Evolutionary conservation across 208 protist species (phyloP), one percentile per base, ranked within the genome.

Genomic region (Herpetomonas tarakana): DNA sequence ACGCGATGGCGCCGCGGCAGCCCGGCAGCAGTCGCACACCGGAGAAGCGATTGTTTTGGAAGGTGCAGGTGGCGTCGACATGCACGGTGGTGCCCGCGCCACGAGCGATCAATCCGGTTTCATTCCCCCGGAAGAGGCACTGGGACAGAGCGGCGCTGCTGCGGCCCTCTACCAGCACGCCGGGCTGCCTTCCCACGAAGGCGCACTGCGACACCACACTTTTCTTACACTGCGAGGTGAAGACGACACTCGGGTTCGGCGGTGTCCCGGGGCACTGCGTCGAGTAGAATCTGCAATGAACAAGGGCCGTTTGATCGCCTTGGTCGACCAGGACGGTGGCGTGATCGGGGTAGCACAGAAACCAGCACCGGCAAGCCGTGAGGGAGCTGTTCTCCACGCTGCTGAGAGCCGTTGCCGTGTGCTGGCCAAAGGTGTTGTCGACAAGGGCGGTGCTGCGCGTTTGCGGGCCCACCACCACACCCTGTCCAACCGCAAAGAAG

Each of bases 401-500:
- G 24, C n/a, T n/a, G 12, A 67, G 14, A 22, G 57, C 59, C 49
- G 45, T 4, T 14, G 70, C 22, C 11, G 35, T 25, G 28, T 58
- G 57, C 65, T 71, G 65, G 7, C 41, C 47, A 21, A 65, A 39
- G 21, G 12, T 41, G 52, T 41, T 35, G 14, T 62, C 65, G 0
- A 35, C 56, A n/a, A 44, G 29, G 21, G 19, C 6, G 11, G 19
- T 18, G 16, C 19, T 4, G 3, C 16, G 9, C 16, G 44, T 24
- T 11, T 49, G 3, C 3, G 44, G 44, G 44, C 44, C 44, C 9
- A 22, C 44, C 9, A 49, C 44, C 16, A 49, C 9, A 22, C 62
- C 75, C 27, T 28, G 61, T 1, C 16, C 39, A 28, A 77, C 30
- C 16, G 31, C 57, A 46, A 68, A 65, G 58, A 82, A 82, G 29